Evolutionary conservation across 169 alveolate species (phyloP), one percentile per base, ranked within the genome.

Genomic region (Cryptosporidium xiaoi): DNA sequence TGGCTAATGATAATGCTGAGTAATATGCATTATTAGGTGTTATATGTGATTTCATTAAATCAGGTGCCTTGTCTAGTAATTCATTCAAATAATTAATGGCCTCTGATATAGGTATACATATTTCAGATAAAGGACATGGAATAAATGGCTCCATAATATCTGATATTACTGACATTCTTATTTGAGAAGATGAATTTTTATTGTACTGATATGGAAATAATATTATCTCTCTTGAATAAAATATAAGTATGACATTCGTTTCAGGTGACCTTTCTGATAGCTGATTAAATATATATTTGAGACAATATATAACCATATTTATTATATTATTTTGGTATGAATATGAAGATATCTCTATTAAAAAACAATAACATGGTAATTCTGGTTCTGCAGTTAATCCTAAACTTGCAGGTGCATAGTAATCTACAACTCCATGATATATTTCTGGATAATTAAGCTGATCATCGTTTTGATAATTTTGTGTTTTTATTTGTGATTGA

Each of bases 361-460:
- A 10, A 60, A 77, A 77, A 64, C 87, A 77, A 40, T 77, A 77
- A 36, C 87, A 60, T 3, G 87, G 87, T 36, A 77, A 34, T 18
- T 77, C 87, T 36, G 87, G 87, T 12, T 48, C 46, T 4, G 71
- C 64, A 8, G 87, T 13, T 1, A 77, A 29, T 0, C 87, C 87
- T 7, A 77, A 71, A 60, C 87, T 77, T 7, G 87, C 87, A 15
- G 87, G 87, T 5, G 87, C 87, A 62, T 20, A 77, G 65, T 77
- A 77, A 33, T 77, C 87, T 2, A 77, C 87, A 46, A 77, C 87
- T 36, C 87, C 87, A 62, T 77, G 71, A 48, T 62, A 60, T 58
- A 77, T 60, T 60, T 77, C 87, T 12, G 87, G 87, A 62, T 77
- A 77, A 53, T 77, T 77, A 13, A 34, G n/a, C 36, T 77, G 87